Base-by-base conservation (phyloP, 805 yeast genomes). In the Saturnispora saitoi region DNA sequence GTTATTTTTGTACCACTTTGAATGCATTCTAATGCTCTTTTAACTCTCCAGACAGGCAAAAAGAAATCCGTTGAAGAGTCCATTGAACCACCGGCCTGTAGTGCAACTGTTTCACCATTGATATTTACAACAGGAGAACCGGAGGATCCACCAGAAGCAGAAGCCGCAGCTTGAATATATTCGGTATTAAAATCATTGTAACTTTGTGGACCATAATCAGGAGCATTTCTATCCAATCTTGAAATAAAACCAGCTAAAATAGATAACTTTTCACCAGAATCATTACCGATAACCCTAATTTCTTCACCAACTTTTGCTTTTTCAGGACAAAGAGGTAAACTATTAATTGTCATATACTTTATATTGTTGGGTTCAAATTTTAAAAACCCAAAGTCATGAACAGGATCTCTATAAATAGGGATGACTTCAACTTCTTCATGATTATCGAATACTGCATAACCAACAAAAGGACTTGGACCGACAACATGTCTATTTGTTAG, bases 81-180 rank as follows among this genome's bases (percentile, higher is more conserved):
- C 1, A 88, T 77, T 6, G 86, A 78, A 3, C 97, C 97, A 60
- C 97, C 97, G 1, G 97, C 97, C 66, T 88, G 96, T 46, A 90
- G 68, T 0, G 97, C 96, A 17, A 90, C 86, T 0, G 91, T 96
- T 59, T 79, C 66, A 3, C 96, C 96, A 56, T 85, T 83, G 39
- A 83, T 80, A 63, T 88, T 83, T 2, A 90, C 95, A n/a, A 90
- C 97, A 0, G 97, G 97, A 3, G 96, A 87, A 8, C 97, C 97
- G 43, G 93, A 83, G 3, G 96, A 88, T 2, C 97, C 97, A 29
- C 97, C 97, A 15, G 95, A 83, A 0, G 97, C 96, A 51, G 89
- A 78, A 1, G 97, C 96, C 7, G 97, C 96, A 1, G 96, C 96
- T 67, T 89, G 96, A 48, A 89, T 86, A 66, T 89, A 89, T 64